Conservation (phyloP, 2,329 filamentous ascomycete species). For the Hypomyces rosellus region DNA sequence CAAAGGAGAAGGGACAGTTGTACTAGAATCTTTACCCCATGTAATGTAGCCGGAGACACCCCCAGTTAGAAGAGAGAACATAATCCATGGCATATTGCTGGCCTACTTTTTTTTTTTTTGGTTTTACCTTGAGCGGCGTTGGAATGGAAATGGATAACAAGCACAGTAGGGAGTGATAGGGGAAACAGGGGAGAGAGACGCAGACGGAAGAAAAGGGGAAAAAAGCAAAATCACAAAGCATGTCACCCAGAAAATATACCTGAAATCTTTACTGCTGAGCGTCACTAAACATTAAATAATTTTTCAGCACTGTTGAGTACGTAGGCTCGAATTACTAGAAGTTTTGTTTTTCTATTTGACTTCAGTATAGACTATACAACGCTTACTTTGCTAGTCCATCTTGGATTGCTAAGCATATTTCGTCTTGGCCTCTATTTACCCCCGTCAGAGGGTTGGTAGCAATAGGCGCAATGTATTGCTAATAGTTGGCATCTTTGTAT, state of each 20-base stretch:
- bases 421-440: too few species aligned
- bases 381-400: too few species aligned
- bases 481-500: too few species aligned
- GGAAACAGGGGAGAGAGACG: neutral
- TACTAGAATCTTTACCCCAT: neutral
- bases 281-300: neutral
- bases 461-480: too few species aligned
- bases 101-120: neutral
- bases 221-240: slow-evolving; percentile 3
- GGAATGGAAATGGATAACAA: neutral
- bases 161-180: neutral
- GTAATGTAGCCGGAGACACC: neutral
- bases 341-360: too few species aligned
- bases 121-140: neutral
- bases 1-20: neutral
- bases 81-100: neutral
- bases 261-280: neutral
- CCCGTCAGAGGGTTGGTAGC: too few species aligned
- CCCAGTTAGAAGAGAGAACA: neutral
- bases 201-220: neutral
- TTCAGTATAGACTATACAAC: too few species aligned
- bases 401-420: too few species aligned
- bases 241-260: neutral
- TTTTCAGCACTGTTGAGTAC: too few species aligned
- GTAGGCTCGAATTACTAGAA: too few species aligned